Base-by-base conservation (phyloP, 2,329 filamentous ascomycete species). In the Phaeosphaeria sp. region DNA sequence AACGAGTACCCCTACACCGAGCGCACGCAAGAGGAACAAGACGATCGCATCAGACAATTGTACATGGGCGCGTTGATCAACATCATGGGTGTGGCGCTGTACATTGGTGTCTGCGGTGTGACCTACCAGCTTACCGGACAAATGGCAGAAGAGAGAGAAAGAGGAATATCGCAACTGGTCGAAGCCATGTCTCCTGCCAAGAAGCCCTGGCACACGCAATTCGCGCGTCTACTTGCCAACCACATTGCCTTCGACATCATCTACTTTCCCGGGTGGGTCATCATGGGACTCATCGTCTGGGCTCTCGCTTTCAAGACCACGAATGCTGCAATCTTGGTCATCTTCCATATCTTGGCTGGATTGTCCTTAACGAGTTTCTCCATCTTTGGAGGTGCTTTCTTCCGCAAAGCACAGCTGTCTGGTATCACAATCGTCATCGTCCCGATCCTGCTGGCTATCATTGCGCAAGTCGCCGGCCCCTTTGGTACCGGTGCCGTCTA, bases 131-230 rank as follows among this genome's bases (percentile, higher is more conserved):
- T 96, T 55, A 91, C 92, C 0, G 93, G 93, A 9, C 88, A 93
- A 67, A 89, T 96, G 73, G 93, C 93, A 7, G 87, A 89, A 1
- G 93, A 97, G 78, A 84, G 93, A 55, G 93, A 97, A 79, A 82
- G 88, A 17, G 93, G 93, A 56, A 95, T 97, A 85, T 91, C 91
- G 4, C 91, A 93, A 62, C 82, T 97, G 25, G 87, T 97, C 44
- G 93, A 97, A 77, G 90, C 92, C 54, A 97, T 96, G 92, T 93
- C 95, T 83, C 90, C 91, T 0, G 91, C 91, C 54, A 83, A 84
- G 54, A 84, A 84, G 49, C 81, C 86, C 44, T 96, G 92, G 91
- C 84, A 92, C 69, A 88, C 90, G 10, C 91, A 94, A 77, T 86
- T 87, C 21, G 89, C 90, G 1, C 85, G 93, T n/a, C 83, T 96